phyloP scores from a whole-genome alignment of 495 filamentous ascomycete species.

The Mytilinidion resinicola region DNA sequence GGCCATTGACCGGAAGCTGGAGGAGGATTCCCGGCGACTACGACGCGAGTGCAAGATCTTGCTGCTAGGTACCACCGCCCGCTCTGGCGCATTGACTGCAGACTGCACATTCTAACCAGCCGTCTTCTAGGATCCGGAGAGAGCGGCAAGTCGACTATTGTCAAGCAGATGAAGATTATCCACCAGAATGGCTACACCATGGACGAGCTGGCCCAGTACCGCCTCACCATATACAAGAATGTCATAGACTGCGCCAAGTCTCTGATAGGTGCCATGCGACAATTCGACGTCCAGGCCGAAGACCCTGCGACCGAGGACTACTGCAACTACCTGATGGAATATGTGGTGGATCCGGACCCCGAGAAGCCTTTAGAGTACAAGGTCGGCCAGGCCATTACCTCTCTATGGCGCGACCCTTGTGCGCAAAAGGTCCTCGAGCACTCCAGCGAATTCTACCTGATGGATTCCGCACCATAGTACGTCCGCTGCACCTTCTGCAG shows the following conservation, averaged over 20 bases:
- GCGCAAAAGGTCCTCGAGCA: slow-evolving; percentile 82
- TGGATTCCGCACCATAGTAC: slow-evolving; percentile 99
- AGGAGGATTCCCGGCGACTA: slow-evolving; percentile 86
- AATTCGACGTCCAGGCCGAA: slow-evolving; percentile 74
- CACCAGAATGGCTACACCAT: slow-evolving; percentile 93
- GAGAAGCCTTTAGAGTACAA: slow-evolving; percentile 69
- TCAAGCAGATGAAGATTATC: slow-evolving; percentile 99
- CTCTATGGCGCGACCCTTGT: slow-evolving; percentile 84
- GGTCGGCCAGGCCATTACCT: slow-evolving; percentile 74
- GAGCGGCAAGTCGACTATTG: slow-evolving; percentile 97
- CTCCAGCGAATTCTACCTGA: slow-evolving; percentile 96
- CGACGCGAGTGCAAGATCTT: slow-evolving; percentile 98
- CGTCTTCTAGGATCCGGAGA: slow-evolving; percentile 78
- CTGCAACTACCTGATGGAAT: slow-evolving; percentile 75
- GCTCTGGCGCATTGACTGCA: neutral
- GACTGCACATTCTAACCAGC: slow-evolving; percentile 17
- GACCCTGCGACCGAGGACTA: slow-evolving; percentile 65
- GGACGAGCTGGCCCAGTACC: slow-evolving; percentile 87
- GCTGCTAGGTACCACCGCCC: slow-evolving; percentile 61
- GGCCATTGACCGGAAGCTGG: slow-evolving; percentile 82
- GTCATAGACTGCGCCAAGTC: slow-evolving; percentile 92
- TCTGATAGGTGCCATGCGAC: slow-evolving; percentile 77
- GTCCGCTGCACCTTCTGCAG: slow-evolving; percentile 26
- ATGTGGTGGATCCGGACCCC: slow-evolving; percentile 83
- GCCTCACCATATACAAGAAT: slow-evolving; percentile 96